Evolutionary conservation across 345 rosid genomes (phyloP), one percentile per base, ranked within the genome.

Genomic region (Hevea brasiliensis): DNA sequence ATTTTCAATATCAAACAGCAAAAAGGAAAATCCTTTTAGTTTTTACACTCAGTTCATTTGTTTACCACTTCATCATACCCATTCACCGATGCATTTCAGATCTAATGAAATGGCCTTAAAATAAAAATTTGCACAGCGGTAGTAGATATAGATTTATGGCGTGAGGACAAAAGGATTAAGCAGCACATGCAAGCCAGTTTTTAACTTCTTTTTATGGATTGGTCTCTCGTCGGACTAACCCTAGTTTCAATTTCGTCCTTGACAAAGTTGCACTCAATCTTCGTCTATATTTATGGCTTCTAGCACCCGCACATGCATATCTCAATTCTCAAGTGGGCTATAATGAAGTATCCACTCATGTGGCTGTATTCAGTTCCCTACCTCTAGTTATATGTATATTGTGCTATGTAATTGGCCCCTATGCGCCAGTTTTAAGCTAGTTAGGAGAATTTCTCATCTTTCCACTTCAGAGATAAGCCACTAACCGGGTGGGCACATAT

Each of bases 171-270:
- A 67, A 61, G 56, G 67, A 32, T 2, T 2, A 42, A 23, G 18
- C 23, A 18, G 78, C 81, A 79, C 78, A 77, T 77, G 87, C 73
- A 29, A n/a, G 74, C 76, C 76, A 66, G 8, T 10, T 26, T 59
- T 14, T 26, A 32, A 11, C 45, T 65, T 7, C 7, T 64, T 64
- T 18, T 64, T 12, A 63, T 20, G 60, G 74, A 18, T 27, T 21
- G 27, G 23, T 59, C 57, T n/a, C n/a, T 26, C 37, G 14, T 23
- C 54, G 20, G 59, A 67, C 63, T 15, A 20, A 41, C 66, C 53
- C n/a, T 24, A 47, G 18, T 18, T 35, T 47, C 77, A 63, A 65
- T 72, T 58, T 27, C 26, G 48, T 20, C 40, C 75, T 74, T 70
- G 68, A 74, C 71, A 58, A 73, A 40, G 47, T 23, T 51, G 18